These are phyloP conservation scores for Blastocystis sp. DNA, from an alignment of 352 stramenopile genomes.

Conservation along the genomic window DNA sequence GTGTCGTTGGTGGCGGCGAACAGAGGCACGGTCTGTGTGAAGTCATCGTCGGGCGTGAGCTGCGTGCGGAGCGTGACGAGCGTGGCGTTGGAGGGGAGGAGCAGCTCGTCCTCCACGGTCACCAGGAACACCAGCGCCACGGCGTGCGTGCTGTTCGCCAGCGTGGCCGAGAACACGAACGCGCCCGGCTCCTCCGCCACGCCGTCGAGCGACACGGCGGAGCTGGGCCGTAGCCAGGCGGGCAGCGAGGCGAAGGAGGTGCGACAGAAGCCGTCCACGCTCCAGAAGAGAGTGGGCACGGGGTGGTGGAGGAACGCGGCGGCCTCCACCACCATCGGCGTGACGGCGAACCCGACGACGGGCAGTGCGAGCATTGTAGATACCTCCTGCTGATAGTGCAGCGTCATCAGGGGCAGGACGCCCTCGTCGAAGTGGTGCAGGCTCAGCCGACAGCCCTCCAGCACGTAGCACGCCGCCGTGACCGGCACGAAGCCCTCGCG, in stretches of 20 bases:
- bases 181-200: background rate
- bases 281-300: slow-evolving; percentile 16
- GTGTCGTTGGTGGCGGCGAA: background rate
- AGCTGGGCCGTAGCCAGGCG: background rate
- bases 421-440: background rate
- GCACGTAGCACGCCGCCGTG: background rate
- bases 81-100: background rate
- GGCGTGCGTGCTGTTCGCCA: background rate
- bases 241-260: background rate
- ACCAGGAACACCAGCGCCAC: background rate
- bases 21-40: background rate
- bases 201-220: background rate
- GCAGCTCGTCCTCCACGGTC: background rate
- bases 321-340: background rate
- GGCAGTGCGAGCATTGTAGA: background rate
- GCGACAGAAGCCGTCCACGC: slow-evolving; percentile 9
- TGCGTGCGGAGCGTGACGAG: background rate
- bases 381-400: slow-evolving; percentile 1
- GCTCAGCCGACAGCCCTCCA: slow-evolving; percentile 1
- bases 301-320: background rate
- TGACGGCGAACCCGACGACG: background rate
- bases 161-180: background rate
- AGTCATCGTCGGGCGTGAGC: background rate
- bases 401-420: background rate
- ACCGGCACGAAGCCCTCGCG: background rate